Evolutionary conservation across 2,329 filamentous ascomycete genomes (phyloP), one percentile per base, ranked within the genome.

Genomic region (Penicillium crustosum): DNA sequence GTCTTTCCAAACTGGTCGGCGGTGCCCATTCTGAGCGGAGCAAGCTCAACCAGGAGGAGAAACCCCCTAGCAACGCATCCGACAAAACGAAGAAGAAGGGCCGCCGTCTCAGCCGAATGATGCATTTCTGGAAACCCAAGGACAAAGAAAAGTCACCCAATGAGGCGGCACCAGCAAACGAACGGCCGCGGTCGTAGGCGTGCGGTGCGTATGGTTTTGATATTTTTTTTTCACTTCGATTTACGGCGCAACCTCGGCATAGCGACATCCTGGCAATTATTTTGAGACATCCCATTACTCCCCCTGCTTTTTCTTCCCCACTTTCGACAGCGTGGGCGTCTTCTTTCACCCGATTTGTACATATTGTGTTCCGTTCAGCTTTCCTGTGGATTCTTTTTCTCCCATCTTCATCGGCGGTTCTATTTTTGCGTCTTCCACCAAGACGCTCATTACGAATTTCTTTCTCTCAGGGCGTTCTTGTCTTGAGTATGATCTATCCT

Each of bases 101-200:
- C 41, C 74, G 74, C 55, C 73, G 78, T 50, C 74, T 81, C 36
- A 80, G 77, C 64, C 77, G 78, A 53, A 65, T 81, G 44, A 77
- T 81, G 73, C 74, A 78, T 59, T 81, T 81, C 62, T 81, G 79
- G 79, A 77, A 77, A 65, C 67, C 71, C 25, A 81, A 78, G 64
- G 79, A 80, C 51, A 80, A 78, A 59, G 70, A 75, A 44, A 74
- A 71, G 63, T 33, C 63, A 41, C 55, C 59, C 35, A 62, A 62
- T 35, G 59, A 65, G 53, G 41, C 58, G 41, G 41, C 61, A 51
- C 58, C 61, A 38, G 49, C 67, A 56, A 50, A 57, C 10, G 66
- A 73, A 58, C 58, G 53, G 55, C 62, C 61, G 55, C 60, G 66
- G 63, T 64, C 66, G 36, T 65, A 60, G 60, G 51, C 51, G 36